phyloP scores from a whole-genome alignment of 2,329 filamentous ascomycete genomes.

The Fusarium incarnatum region DNA sequence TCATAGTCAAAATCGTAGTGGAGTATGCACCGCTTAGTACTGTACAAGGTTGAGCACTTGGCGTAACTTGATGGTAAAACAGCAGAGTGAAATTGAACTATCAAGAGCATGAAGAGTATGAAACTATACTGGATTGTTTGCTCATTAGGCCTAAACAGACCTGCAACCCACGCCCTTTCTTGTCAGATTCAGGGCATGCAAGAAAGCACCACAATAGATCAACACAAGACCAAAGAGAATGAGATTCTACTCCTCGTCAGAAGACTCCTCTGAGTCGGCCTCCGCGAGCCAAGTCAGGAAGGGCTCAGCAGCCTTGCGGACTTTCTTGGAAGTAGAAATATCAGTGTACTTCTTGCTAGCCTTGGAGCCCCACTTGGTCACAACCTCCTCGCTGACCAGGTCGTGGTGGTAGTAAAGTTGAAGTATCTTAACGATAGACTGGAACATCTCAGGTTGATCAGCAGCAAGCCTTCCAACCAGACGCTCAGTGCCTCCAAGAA shows the following conservation, averaged over 20 bases:
- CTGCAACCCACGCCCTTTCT: slow-evolving; percentile 4
- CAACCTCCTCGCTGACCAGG: slow-evolving; percentile 85
- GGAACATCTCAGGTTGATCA: slow-evolving; percentile 81
- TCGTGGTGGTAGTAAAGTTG: slow-evolving; percentile 93
- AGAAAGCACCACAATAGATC: neutral
- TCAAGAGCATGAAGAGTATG: slow-evolving; percentile 36
- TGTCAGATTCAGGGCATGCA: slow-evolving; percentile 6
- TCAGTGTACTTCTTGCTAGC: slow-evolving; percentile 99
- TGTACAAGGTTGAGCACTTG: neutral
- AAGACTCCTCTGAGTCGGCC: slow-evolving; percentile 76
- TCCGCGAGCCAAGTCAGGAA: slow-evolving; percentile 95
- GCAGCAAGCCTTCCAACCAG: slow-evolving; percentile 79
- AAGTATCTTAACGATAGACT: slow-evolving; percentile 84
- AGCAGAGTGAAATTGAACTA: slow-evolving; percentile 34
- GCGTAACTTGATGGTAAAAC: neutral
- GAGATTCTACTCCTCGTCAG: slow-evolving; percentile 65
- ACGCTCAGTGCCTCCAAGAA: slow-evolving; percentile 94
- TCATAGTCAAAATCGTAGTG: neutral
- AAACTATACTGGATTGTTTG: slow-evolving; percentile 20
- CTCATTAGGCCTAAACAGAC: slow-evolving; percentile 5
- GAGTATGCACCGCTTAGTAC: neutral
- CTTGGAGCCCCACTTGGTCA: slow-evolving; percentile 92
- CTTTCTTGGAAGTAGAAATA: slow-evolving; percentile 88
- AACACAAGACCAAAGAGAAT: neutral
- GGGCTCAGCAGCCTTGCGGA: slow-evolving; percentile 91